Percentiles rank a stretch among this genome's conserved stretches.
phyloP scores from a whole-genome alignment of 768 basidiomycete genomes.

The Lactarius sanguifluus region DNA sequence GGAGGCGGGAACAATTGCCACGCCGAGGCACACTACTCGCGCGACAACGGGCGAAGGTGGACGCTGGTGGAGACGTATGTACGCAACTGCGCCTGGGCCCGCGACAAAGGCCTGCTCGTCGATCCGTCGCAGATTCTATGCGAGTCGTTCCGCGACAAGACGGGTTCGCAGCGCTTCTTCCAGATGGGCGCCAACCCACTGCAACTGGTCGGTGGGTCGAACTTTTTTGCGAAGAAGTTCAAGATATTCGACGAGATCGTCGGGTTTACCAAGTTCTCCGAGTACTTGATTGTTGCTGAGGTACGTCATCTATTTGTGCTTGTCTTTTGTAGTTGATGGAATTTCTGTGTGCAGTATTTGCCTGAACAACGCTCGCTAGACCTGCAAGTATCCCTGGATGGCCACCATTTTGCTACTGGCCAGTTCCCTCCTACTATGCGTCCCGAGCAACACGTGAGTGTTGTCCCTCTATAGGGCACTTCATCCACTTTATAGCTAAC shows the following conservation, averaged over 20 bases:
- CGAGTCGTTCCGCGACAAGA: slow-evolving; percentile 82
- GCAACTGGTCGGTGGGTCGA: slow-evolving; percentile 72
- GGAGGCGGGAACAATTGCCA: slow-evolving; percentile 54
- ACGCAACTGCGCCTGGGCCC: slow-evolving; percentile 88
- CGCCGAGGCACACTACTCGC: slow-evolving; percentile 70
- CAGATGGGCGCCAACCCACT: slow-evolving; percentile 56
- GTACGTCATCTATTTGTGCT: slow-evolving; percentile 42
- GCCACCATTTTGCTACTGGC: slow-evolving; percentile 78
- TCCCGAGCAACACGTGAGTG: slow-evolving; percentile 82
- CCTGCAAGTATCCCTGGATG: slow-evolving; percentile 92
- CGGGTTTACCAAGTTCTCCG: slow-evolving; percentile 95
- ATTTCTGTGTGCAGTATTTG: slow-evolving; percentile 44
- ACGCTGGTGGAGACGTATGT: slow-evolving; percentile 79
- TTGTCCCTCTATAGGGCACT: neutral
- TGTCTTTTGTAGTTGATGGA: neutral
- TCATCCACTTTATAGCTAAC: neutral
- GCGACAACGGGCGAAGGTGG: slow-evolving; percentile 81
- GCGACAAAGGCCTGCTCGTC: slow-evolving; percentile 71
- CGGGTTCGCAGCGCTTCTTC: slow-evolving; percentile 70
- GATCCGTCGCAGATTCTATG: slow-evolving; percentile 91
- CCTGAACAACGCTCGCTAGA: slow-evolving; percentile 60
- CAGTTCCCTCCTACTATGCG: slow-evolving; percentile 89
- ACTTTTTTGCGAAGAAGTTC: slow-evolving; percentile 69
- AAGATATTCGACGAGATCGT: slow-evolving; percentile 86
- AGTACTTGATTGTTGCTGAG: slow-evolving; percentile 94